Base-by-base conservation (phyloP, 1,284 basidiomycete species). In the Pholiota adiposa region DNA sequence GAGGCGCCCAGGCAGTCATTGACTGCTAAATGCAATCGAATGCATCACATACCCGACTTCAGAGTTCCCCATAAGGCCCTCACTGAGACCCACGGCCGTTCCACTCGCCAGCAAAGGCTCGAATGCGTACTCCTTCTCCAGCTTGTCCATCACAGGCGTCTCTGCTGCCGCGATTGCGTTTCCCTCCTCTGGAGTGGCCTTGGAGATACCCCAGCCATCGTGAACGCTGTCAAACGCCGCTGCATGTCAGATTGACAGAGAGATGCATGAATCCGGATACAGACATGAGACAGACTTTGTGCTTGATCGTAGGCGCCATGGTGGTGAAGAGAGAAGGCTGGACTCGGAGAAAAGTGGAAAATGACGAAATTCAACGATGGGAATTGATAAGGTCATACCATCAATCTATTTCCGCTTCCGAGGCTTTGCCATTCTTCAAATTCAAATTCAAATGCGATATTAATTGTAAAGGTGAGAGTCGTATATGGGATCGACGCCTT, bases 41-140 rank as follows among this genome's bases (percentile, higher is more conserved):
- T 19, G 31, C 4, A 25, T 51, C 16, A 77, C 88, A 63, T 69
- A 94, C 92, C 94, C 94, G 63, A 96, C 94, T 78, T 96, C 94
- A 5, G 93, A 96, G 80, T 97, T 96, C 21, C 94, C 94, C 94
- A 97, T 97, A 51, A 97, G 84, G 0, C 94, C 94, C 51, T 96
- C 94, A 71, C 82, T 93, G 54, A 97, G 81, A 1, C 94, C 94
- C 16, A 96, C 94, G 3, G 94, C 89, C 16, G 92, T 80, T 16
- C 94, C 94, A 66, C 94, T 93, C 0, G 94, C 94, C 19, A 83
- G 78, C n/a, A 97, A 82, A 11, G 82, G 82, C 52, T 90, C 85
- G 68, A 85, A 84, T 65, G 86, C 84, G 73, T 94, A 84, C n/a
- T 89, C 82, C 70, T 90, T 84, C 11, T 87, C 86, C 70, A 97